Percentiles rank a stretch among this genome's conserved stretches.
phyloP scores from a whole-genome alignment of 129 eudicot genomes.

The Flaveria linearis region DNA sequence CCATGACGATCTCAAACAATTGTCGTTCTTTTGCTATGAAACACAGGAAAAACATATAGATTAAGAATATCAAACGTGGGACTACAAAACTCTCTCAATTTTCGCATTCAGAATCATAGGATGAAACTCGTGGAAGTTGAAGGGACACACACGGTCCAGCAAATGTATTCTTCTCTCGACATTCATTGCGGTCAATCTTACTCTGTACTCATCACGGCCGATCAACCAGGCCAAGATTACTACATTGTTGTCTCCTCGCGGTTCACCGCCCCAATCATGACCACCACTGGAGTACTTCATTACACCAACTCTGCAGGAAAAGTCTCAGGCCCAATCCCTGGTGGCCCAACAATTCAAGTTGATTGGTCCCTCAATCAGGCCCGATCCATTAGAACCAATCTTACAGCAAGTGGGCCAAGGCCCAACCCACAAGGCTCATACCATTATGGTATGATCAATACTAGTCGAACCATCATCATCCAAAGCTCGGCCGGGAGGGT shows the following conservation, averaged over 20 bases:
- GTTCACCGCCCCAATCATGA: slow-evolving; percentile 57
- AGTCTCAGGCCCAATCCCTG: slow-evolving; percentile 79
- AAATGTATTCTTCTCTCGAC: slow-evolving; percentile 82
- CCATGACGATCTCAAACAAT: neutral
- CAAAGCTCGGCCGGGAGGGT: slow-evolving; percentile 71
- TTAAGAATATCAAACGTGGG: slow-evolving; percentile 90
- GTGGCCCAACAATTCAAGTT: slow-evolving; percentile 82
- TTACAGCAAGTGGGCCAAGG: slow-evolving; percentile 98
- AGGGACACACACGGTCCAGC: slow-evolving; percentile 89
- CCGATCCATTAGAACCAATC: slow-evolving; percentile 78
- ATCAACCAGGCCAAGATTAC: slow-evolving; percentile 69
- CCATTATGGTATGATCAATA: slow-evolving; percentile 87
- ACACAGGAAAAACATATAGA: slow-evolving; percentile 81
- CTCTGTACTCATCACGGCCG: slow-evolving; percentile 71
- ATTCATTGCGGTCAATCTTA: slow-evolving; percentile 87
- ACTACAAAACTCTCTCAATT: slow-evolving; percentile 76
- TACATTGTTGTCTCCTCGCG: slow-evolving; percentile 76
- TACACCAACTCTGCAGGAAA: slow-evolving; percentile 60
- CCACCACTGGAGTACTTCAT: slow-evolving; percentile 70
- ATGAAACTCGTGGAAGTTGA: slow-evolving; percentile 90
- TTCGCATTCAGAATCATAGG: slow-evolving; percentile 84
- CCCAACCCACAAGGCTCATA: slow-evolving; percentile 99
- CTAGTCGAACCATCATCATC: slow-evolving; percentile 66
- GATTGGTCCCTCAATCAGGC: slow-evolving; percentile 98
- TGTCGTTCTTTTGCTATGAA: neutral